Percentiles rank a stretch among this genome's conserved stretches.
These are phyloP conservation scores for Xylariaceae sp. DNA, from an alignment of 2,329 filamentous ascomycete genomes.

Conservation along the genomic window DNA sequence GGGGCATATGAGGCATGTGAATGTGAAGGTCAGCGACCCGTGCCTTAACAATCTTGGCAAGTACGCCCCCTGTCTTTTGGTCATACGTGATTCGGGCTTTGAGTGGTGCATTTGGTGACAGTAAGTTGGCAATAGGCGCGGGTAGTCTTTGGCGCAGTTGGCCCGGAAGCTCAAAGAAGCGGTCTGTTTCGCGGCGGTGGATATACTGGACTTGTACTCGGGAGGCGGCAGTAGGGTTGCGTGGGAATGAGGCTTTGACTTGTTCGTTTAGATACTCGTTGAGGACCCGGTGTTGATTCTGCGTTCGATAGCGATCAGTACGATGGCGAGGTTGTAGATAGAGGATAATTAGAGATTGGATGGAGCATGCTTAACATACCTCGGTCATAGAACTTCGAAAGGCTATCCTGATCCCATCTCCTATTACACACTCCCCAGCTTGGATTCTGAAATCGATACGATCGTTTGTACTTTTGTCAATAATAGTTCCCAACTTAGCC, in stretches of 20 bases:
- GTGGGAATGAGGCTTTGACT: conserved; percentile 63
- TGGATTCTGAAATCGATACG: conserved; percentile 69
- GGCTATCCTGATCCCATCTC: conserved; percentile 62
- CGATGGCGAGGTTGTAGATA: neutral
- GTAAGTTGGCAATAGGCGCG: conserved; percentile 64
- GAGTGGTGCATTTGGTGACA: conserved; percentile 61
- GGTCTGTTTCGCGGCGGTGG: conserved; percentile 82
- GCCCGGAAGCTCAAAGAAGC: conserved; percentile 77
- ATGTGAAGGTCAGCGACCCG: conserved; percentile 89
- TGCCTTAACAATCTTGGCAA: conserved; percentile 89
- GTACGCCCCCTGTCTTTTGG: conserved; percentile 69
- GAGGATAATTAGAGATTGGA: neutral
- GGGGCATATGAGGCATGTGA: conserved; percentile 74
- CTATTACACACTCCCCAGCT: conserved; percentile 72
- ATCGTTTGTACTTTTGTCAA: conserved; percentile 73
- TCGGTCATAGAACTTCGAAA: conserved; percentile 93
- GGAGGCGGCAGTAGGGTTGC: conserved; percentile 53
- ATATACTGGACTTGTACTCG: conserved; percentile 76
- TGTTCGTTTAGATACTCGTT: conserved; percentile 84
- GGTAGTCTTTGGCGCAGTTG: conserved; percentile 66
- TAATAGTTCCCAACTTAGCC: conserved; percentile 85
- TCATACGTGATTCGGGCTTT: conserved; percentile 79
- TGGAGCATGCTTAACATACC: conserved; percentile 55
- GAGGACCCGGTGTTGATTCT: conserved; percentile 81
- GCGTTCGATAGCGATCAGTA: conserved; percentile 11